phyloP scores from a whole-genome alignment of 129 eudicot genomes.

The Apium graveolens region DNA sequence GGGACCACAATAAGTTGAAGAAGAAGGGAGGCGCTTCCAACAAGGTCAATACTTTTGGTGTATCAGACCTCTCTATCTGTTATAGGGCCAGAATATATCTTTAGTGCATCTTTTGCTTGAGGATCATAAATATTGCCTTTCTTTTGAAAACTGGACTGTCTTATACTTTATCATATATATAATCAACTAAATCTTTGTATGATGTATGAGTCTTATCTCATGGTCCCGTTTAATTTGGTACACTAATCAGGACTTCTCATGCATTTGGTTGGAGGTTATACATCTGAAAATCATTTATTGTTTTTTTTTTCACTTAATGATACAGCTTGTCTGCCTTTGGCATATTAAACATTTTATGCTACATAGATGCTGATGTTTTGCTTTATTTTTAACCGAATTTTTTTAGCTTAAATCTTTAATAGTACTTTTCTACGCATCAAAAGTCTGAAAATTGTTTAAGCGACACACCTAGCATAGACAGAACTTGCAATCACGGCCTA shows the following conservation, averaged over 20 bases:
- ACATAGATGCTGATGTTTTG: not conserved
- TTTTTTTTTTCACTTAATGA: not conserved
- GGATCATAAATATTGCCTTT: constrained; percentile 5
- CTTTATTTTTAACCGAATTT: not conserved
- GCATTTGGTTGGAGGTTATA: constrained; percentile 3
- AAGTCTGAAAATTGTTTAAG: not conserved
- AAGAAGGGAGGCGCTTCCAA: constrained; percentile 1
- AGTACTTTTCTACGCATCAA: not conserved
- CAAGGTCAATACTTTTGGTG: constrained; percentile 9
- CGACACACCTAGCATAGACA: not conserved
- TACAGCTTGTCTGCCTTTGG: constrained; percentile 5
- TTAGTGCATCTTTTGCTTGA: constrained; percentile 5
- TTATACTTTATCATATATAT: constrained; percentile 1
- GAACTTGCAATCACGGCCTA: not conserved
- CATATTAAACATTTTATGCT: not conserved
- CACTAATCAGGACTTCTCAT: not conserved
- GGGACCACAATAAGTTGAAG: constrained; percentile 5
- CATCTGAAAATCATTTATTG: constrained; percentile 7
- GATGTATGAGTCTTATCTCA: constrained; percentile 13
- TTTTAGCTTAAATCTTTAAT: not conserved
- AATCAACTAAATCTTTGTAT: not conserved
- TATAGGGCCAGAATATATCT: constrained; percentile 15
- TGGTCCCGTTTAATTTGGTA: constrained; percentile 5
- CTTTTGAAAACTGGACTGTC: constrained; percentile 6
- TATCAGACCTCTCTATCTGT: constrained; percentile 7